These are phyloP conservation scores for Lepraria neglecta DNA, from an alignment of 495 filamentous ascomycete species.

Conservation along the genomic window DNA sequence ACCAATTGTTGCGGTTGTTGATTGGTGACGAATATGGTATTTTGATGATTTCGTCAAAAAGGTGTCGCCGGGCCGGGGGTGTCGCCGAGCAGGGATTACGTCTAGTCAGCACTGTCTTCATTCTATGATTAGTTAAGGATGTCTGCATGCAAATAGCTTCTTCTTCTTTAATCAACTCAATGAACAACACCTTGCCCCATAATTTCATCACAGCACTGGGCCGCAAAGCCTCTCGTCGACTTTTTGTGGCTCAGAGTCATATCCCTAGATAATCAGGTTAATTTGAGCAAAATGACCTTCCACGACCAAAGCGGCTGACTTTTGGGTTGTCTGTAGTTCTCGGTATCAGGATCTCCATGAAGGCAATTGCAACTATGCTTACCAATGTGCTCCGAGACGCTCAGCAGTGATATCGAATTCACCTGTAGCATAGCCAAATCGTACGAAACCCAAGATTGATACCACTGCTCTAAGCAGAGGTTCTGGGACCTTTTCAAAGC, in stretches of 20 bases:
- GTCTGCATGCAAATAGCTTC: too few species aligned
- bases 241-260: not conserved
- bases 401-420: slow-evolving; percentile 12
- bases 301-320: not conserved
- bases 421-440: slow-evolving; percentile 9
- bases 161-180: too few species aligned
- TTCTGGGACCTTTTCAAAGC: slow-evolving; percentile 36
- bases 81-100: too few species aligned
- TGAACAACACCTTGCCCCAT: too few species aligned
- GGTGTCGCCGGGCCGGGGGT: too few species aligned
- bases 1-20: too few species aligned
- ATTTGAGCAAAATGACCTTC: not conserved
- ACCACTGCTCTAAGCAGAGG: slow-evolving; percentile 9
- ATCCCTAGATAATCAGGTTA: not conserved
- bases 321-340: slow-evolving; percentile 3
- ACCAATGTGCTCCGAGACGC: slow-evolving; percentile 12
- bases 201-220: not conserved
- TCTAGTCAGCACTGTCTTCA: too few species aligned
- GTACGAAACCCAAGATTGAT: slow-evolving; percentile 7
- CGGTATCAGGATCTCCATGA: too few species aligned
- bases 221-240: not conserved
- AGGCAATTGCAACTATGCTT: not conserved
- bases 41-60: too few species aligned
- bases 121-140: too few species aligned
- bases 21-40: too few species aligned